A percentile compares a stretch with the other conserved stretches of the same genome.
Evolutionary conservation across 306 rosid species (phyloP).

Genomic region (Inga laurina): DNA sequence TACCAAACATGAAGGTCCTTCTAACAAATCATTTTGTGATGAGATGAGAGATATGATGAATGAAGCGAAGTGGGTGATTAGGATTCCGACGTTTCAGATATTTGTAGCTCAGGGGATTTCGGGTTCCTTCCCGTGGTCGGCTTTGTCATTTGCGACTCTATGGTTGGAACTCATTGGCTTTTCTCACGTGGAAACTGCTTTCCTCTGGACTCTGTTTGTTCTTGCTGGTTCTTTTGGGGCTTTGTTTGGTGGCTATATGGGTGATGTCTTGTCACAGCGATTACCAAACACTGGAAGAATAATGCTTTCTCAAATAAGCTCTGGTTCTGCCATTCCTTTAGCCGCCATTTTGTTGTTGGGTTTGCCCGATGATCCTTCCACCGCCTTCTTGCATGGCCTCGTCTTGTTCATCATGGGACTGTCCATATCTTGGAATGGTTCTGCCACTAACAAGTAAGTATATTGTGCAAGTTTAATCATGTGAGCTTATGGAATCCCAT

Average conservation of each 20-base stretch:
- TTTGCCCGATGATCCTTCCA: slow-evolving; percentile 71
- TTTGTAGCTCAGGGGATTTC: slow-evolving; percentile 92
- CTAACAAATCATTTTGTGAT: slow-evolving; percentile 40
- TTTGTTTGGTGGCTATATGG: slow-evolving; percentile 81
- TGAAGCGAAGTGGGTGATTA: slow-evolving; percentile 67
- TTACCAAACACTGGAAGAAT: slow-evolving; percentile 79
- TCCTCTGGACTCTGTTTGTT: slow-evolving; percentile 62
- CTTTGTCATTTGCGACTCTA: slow-evolving; percentile 73
- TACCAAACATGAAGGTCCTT: background rate
- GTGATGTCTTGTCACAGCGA: slow-evolving; percentile 59
- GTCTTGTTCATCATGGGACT: slow-evolving; percentile 76
- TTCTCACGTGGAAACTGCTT: slow-evolving; percentile 69
- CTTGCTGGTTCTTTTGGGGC: slow-evolving; percentile 72
- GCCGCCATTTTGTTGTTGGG: slow-evolving; percentile 64
- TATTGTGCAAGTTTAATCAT: background rate
- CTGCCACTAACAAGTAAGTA: slow-evolving; percentile 81
- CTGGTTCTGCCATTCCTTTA: slow-evolving; percentile 75
- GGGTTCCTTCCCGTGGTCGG: slow-evolving; percentile 89
- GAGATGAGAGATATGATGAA: slow-evolving; percentile 55
- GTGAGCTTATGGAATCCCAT: background rate
- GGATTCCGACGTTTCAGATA: slow-evolving; percentile 79
- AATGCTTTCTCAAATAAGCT: slow-evolving; percentile 75
- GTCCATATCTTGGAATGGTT: slow-evolving; percentile 62
- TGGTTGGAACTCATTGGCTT: slow-evolving; percentile 92
- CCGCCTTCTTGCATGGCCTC: slow-evolving; percentile 65